phyloP scores from a whole-genome alignment of 441 rosid genomes.

The Arabidopsis hybrid region DNA sequence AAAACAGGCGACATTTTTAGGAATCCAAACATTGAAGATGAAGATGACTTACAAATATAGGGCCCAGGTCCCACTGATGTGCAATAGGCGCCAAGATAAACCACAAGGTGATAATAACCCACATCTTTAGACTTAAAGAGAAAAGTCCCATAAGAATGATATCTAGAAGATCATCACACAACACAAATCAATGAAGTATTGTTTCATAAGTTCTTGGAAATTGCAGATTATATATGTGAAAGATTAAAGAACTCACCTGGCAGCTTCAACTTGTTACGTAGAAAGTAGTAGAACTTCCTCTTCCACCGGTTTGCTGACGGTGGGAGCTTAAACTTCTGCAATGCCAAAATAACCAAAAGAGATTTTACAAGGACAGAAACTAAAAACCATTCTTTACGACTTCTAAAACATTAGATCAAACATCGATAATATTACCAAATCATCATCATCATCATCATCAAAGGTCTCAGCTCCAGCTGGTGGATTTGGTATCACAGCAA shows the following conservation, averaged over 20 bases:
- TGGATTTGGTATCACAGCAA: slow-evolving; percentile 79
- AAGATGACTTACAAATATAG: slow-evolving; percentile 73
- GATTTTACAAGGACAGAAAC: not conserved
- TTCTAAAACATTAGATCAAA: slow-evolving; percentile 17
- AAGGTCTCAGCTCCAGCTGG: slow-evolving; percentile 61
- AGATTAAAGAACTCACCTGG: slow-evolving; percentile 62
- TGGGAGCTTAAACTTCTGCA: slow-evolving; percentile 83
- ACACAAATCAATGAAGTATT: slow-evolving; percentile 38
- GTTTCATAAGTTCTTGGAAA: slow-evolving; percentile 25
- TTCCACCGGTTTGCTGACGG: slow-evolving; percentile 73
- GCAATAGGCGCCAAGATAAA: slow-evolving; percentile 87
- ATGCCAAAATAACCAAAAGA: slow-evolving; percentile 27
- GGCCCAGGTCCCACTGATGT: slow-evolving; percentile 85
- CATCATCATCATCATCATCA: slow-evolving; percentile 76
- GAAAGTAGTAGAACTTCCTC: slow-evolving; percentile 65
- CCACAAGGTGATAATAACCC: slow-evolving; percentile 71
- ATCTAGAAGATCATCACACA: slow-evolving; percentile 53
- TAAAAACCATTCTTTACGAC: not conserved
- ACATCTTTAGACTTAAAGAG: slow-evolving; percentile 69
- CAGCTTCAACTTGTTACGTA: slow-evolving; percentile 71
- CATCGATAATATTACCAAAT: slow-evolving; percentile 50
- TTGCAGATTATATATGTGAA: not conserved
- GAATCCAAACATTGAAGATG: slow-evolving; percentile 4
- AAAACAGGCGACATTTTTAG: slow-evolving; percentile 1
- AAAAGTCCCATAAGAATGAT: slow-evolving; percentile 78